Base-by-base conservation (phyloP, 1,284 basidiomycete species). In the Pascua guehoae region DNA sequence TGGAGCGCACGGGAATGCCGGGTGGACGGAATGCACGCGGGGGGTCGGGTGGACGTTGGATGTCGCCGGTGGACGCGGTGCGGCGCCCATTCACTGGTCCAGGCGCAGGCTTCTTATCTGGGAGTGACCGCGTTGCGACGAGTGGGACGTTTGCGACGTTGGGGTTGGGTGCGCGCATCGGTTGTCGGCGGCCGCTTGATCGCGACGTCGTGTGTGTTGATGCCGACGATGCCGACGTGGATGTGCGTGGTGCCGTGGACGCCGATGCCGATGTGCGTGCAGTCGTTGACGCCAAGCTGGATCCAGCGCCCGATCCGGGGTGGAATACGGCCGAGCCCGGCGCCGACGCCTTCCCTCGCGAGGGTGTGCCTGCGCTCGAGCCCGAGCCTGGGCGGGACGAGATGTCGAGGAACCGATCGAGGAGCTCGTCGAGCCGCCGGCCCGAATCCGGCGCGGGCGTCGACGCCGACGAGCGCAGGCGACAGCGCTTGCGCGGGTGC, bases 361-460 rank as follows among this genome's bases (percentile, higher is more conserved):
- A 32, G 24, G 51, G 49, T 4, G 58, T 43, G 2, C 18, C 38
- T 0, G 44, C 17, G 7, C 40, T 32, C n/a, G 58, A 53, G 11
- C 41, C 12, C n/a, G 58, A 53, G 11, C 41, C 12, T 0, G 54
- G 48, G 37, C 54, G 53, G 4, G 42, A 47, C 9, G 39, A 37
- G 2, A 51, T 39, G 41, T 58, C 54, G 14, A 60, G 44, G 12
- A 56, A 60, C 1, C 51, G 48, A 12, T 60, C 58, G 8, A 60
- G 52, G 11, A 60, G 58, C 41, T 56, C 58, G 49, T 60, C 58
- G 4, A 60, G 58, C 58, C 2, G 42, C 12, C 4, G 44, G 41
- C 2, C 37, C 48, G n/a, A 11, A 43, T 12, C 43, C 18, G 14
- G n/a, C 2, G 18, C 11, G 0, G 54, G 49, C 16, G 18, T 43